Conservation (phyloP, 441 rosid genomes). For the Pelargonium australe region DNA sequence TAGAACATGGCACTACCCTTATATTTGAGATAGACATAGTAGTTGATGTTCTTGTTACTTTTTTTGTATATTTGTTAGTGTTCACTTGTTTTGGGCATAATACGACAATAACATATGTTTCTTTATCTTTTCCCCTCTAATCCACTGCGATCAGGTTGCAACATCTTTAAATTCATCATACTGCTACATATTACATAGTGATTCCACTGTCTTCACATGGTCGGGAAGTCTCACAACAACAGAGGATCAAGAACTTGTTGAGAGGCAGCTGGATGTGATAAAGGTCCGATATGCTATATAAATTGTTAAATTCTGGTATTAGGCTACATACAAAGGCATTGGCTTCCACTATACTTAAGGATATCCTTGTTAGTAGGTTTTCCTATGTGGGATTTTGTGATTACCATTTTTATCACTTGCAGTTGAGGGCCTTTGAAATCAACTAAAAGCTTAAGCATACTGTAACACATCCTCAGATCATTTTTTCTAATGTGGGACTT, state of each 20-base stretch:
- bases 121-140: slow-evolving; percentile 6
- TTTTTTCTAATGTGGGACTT: too few species aligned
- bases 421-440: too few species aligned
- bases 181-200: slow-evolving; percentile 81
- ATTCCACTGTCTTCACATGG: slow-evolving; percentile 78
- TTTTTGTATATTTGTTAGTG: not conserved
- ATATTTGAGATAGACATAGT: not conserved
- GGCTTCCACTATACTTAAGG: too few species aligned
- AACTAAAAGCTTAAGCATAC: too few species aligned
- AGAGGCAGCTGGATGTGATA: slow-evolving; percentile 87
- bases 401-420: too few species aligned
- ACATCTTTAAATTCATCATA: slow-evolving; percentile 85
- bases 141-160: slow-evolving; percentile 47
- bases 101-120: slow-evolving; percentile 10
- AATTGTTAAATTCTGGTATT: too few species aligned
- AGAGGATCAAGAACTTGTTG: slow-evolving; percentile 78
- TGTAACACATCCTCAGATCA: too few species aligned
- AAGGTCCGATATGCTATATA: slow-evolving; percentile 42
- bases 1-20: not conserved
- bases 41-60: not conserved
- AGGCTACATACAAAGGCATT: too few species aligned
- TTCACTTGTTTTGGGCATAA: not conserved
- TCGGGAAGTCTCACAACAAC: slow-evolving; percentile 76
- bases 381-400: too few species aligned
- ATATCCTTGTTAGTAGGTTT: too few species aligned